Evolutionary conservation across 768 basidiomycete genomes (phyloP).

Genomic region (Lactifluus pinguis): DNA sequence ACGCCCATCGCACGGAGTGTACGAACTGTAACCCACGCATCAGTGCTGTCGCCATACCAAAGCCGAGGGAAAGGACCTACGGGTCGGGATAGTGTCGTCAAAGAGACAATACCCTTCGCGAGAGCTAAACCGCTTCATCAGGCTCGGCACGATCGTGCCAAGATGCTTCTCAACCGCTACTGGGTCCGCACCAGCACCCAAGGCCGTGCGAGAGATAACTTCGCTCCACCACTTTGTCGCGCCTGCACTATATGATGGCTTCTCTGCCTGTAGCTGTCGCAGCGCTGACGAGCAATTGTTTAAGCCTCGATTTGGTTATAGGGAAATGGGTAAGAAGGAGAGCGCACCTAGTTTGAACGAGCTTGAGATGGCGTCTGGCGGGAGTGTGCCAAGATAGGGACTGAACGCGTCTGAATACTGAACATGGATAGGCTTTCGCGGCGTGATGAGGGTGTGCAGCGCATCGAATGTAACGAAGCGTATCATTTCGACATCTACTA

Average conservation of each 20-base stretch:
- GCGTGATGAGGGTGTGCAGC: constrained; percentile 64
- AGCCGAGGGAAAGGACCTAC: constrained; percentile 29
- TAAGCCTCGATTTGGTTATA: not conserved
- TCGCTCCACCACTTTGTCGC: constrained; percentile 66
- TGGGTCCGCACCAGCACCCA: constrained; percentile 63
- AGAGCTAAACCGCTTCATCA: constrained; percentile 65
- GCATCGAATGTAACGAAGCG: constrained; percentile 73
- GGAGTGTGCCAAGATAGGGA: constrained; percentile 55
- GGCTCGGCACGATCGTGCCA: constrained; percentile 43
- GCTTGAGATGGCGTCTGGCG: constrained; percentile 40
- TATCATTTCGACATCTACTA: constrained; percentile 28
- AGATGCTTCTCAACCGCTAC: constrained; percentile 46
- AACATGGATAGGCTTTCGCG: constrained; percentile 55
- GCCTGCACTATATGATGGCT: constrained; percentile 50
- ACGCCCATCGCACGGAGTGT: constrained; percentile 38
- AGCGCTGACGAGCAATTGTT: constrained; percentile 28
- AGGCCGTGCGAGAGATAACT: constrained; percentile 63
- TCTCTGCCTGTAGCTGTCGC: constrained; percentile 44
- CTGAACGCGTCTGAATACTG: constrained; percentile 59
- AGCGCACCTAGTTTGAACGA: constrained; percentile 54
- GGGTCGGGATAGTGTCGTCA: constrained; percentile 39
- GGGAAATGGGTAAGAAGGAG: not conserved
- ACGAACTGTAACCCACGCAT: constrained; percentile 29
- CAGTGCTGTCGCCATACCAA: not conserved
- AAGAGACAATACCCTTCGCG: constrained; percentile 58